These are phyloP conservation scores for Suillus hirtellus DNA, from an alignment of 768 basidiomycete species.

Conservation along the genomic window DNA sequence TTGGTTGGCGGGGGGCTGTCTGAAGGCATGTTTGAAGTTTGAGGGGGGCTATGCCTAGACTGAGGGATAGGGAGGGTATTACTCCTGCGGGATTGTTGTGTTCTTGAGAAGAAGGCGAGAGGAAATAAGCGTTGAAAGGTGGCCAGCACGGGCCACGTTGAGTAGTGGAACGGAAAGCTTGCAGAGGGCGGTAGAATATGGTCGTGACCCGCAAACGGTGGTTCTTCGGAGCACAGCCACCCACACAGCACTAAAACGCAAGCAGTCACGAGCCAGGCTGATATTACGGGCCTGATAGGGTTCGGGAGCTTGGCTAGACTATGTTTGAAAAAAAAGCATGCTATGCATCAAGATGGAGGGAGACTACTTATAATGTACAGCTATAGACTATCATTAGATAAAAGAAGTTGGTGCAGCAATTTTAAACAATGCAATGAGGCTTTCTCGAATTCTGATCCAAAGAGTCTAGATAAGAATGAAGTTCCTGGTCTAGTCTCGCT, in stretches of 20 bases:
- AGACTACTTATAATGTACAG: background rate
- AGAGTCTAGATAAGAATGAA: background rate
- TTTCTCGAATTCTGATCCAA: constrained; percentile 1
- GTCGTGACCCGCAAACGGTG: constrained; percentile 6
- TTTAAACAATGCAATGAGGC: background rate
- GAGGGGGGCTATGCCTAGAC: constrained; percentile 4
- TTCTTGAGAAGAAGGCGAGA: constrained; percentile 1
- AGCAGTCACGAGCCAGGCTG: background rate
- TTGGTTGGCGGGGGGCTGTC: constrained; percentile 44
- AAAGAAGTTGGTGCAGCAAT: background rate
- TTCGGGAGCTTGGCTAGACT: background rate
- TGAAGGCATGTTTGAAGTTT: constrained; percentile 26
- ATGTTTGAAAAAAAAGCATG: background rate
- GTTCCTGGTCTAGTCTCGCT: background rate
- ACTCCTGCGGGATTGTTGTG: background rate
- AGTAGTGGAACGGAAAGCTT: constrained; percentile 4
- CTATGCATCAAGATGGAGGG: background rate
- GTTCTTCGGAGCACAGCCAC: constrained; percentile 9
- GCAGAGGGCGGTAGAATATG: constrained; percentile 1
- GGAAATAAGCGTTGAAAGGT: constrained; percentile 6
- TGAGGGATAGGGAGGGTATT: constrained; percentile 7
- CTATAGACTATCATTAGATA: background rate
- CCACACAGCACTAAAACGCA: background rate
- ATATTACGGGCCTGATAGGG: background rate
- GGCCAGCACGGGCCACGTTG: constrained; percentile 22